A percentile compares a stretch with the other conserved stretches of the same genome.
Evolutionary conservation across 257 asterid species (phyloP).

Genomic region (Nicotiana benthamiana): DNA sequence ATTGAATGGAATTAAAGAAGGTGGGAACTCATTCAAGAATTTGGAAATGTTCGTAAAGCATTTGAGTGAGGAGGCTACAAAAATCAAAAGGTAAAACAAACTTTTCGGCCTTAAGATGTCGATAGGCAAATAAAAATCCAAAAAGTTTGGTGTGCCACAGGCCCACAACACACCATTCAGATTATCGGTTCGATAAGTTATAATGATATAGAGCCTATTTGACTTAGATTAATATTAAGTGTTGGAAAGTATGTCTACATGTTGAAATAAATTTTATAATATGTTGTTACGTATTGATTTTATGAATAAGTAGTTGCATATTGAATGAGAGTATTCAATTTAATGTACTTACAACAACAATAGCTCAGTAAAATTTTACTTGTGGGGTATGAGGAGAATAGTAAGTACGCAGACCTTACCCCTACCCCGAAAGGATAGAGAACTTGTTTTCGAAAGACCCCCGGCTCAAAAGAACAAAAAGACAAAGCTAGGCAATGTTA

Average conservation of each 20-base stretch:
- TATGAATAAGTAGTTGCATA: background rate
- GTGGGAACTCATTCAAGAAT: slow-evolving; percentile 46
- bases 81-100: background rate
- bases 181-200: background rate
- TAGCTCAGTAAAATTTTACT: too few relatives aligned
- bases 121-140: background rate
- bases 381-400: too few relatives aligned
- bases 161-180: background rate
- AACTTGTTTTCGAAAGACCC: too few relatives aligned
- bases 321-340: background rate
- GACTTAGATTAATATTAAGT: background rate
- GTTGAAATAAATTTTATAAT: background rate
- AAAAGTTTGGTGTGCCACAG: background rate
- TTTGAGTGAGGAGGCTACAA: slow-evolving; percentile 16
- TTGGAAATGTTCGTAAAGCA: slow-evolving; percentile 27
- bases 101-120: background rate
- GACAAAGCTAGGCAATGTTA: too few relatives aligned
- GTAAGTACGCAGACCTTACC: too few relatives aligned
- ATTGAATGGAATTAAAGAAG: slow-evolving; percentile 30
- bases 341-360: background rate
- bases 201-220: background rate
- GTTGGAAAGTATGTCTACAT: background rate
- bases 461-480: too few relatives aligned
- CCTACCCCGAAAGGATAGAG: too few relatives aligned
- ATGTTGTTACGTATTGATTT: too few relatives aligned